Base-by-base conservation (phyloP, 2,329 filamentous ascomycete genomes). In the Cadophora gregata region DNA sequence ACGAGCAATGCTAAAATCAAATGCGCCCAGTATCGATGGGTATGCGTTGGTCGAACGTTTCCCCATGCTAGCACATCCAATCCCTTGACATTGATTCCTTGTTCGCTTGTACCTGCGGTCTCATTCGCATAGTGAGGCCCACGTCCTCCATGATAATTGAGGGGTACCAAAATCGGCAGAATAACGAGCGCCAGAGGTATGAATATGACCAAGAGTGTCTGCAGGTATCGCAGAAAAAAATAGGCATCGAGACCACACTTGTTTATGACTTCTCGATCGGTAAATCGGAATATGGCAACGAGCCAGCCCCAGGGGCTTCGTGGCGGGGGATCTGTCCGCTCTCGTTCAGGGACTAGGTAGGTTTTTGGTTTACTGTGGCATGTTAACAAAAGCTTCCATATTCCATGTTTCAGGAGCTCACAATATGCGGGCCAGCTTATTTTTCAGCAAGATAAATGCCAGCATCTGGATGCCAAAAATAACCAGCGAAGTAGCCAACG, bases 201-300 rank as follows among this genome's bases (percentile, higher is more conserved):
- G 77, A 99, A 98, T 69, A 99, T 97, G 76, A 97, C 89, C 51
- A 98, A 85, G 5, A 98, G 87, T 75, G 92, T 91, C 68, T 90
- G 88, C 29, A 94, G 86, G 75, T 97, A 99, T 69, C 96, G 91
- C 0, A 99, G 84, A 78, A 99, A 99, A 82, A 98, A 97, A 80
- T 97, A 99, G 75, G 95, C 93, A 77, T 99, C 96, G 10, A 99
- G 86, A 21, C 96, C 96, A 73, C 95, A 97, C 79, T 97, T 97
- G 62, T 95, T 90, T 74, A 99, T 97, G 72, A 99, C 88, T 73
- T 97, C 93, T 14, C 92, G 84, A 69, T 92, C 86, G 82, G 88
- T 78, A 81, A 92, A 81, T 81, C 89, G 78, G 81, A 92, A 83
- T 84, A 97, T 77, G 79, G 85, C 76, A 72, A 87, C 70, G 66